Conservation (phyloP, 768 basidiomycete genomes). For the Hemileccinum rubropunctum region DNA sequence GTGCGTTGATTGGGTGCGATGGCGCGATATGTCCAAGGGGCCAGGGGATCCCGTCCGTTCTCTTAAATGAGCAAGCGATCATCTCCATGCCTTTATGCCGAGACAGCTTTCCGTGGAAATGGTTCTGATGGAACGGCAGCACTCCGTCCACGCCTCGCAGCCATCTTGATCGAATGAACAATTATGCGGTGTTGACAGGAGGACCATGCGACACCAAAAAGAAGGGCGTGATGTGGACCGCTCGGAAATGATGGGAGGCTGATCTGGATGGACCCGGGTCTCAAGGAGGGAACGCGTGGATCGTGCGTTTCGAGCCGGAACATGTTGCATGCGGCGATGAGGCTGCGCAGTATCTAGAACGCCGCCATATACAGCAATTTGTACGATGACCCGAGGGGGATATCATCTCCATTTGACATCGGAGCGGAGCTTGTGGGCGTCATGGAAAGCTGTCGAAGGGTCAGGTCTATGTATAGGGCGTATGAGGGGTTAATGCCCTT, state of each 20-base stretch:
- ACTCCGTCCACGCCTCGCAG: slow-evolving; percentile 5
- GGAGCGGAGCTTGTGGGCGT: slow-evolving; percentile 22
- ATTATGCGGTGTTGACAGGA: slow-evolving; percentile 6
- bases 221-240: slow-evolving; percentile 2
- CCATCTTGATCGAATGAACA: slow-evolving; percentile 1
- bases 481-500: slow-evolving; percentile 18
- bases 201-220: not conserved
- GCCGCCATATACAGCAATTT: slow-evolving; percentile 3
- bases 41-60: not conserved
- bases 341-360: slow-evolving; percentile 20
- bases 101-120: slow-evolving; percentile 4
- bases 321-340: slow-evolving; percentile 23
- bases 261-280: slow-evolving; percentile 7
- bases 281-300: slow-evolving; percentile 17
- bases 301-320: slow-evolving; percentile 28
- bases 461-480: slow-evolving; percentile 18
- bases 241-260: slow-evolving; percentile 23
- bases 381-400: slow-evolving; percentile 14
- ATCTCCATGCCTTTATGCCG: not conserved
- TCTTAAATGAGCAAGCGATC: slow-evolving; percentile 6
- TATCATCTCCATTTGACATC: slow-evolving; percentile 12
- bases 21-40: slow-evolving; percentile 4
- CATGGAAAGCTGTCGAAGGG: slow-evolving; percentile 4
- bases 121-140: slow-evolving; percentile 3
- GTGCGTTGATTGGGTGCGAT: slow-evolving; percentile 2